phyloP scores from a whole-genome alignment of 2,329 filamentous ascomycete species.

The Curvularia sp. region DNA sequence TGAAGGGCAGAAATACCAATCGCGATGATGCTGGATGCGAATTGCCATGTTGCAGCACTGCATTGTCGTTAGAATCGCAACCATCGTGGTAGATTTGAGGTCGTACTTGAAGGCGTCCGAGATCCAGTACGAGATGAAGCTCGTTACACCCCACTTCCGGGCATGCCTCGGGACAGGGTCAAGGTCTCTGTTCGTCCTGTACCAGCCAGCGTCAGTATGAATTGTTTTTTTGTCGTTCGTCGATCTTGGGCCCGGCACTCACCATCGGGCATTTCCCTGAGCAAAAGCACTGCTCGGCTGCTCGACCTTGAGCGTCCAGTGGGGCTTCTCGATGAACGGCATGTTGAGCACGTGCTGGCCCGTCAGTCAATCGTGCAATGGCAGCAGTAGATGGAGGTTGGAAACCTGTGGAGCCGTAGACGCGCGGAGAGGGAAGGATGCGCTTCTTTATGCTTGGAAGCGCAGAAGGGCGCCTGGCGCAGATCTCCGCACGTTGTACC shows the following conservation, averaged over 20 bases:
- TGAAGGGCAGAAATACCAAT: constrained; percentile 33
- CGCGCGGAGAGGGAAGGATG: constrained; percentile 6
- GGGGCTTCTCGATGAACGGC: constrained; percentile 48
- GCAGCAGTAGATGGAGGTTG: background rate
- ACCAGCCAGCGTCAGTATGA: background rate
- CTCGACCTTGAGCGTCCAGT: constrained; percentile 51
- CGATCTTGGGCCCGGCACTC: constrained; percentile 4
- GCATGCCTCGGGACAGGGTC: constrained; percentile 56
- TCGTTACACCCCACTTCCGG: constrained; percentile 57
- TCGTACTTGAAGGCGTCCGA: constrained; percentile 59
- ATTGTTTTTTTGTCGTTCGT: background rate
- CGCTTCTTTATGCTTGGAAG: constrained; percentile 13
- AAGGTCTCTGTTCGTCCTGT: constrained; percentile 57
- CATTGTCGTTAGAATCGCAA: constrained; percentile 10
- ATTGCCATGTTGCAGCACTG: constrained; percentile 62
- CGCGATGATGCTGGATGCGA: constrained; percentile 49
- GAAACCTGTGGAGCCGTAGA: background rate
- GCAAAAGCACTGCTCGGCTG: constrained; percentile 57
- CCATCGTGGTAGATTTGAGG: background rate
- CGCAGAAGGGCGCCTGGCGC: background rate
- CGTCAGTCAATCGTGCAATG: background rate
- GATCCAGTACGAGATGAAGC: constrained; percentile 60
- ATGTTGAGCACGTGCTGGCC: constrained; percentile 22
- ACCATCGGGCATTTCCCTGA: constrained; percentile 49
- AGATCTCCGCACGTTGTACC: constrained; percentile 9